Conservation (phyloP, 2,329 filamentous ascomycete species). For the Arthrinium phaeospermum region DNA sequence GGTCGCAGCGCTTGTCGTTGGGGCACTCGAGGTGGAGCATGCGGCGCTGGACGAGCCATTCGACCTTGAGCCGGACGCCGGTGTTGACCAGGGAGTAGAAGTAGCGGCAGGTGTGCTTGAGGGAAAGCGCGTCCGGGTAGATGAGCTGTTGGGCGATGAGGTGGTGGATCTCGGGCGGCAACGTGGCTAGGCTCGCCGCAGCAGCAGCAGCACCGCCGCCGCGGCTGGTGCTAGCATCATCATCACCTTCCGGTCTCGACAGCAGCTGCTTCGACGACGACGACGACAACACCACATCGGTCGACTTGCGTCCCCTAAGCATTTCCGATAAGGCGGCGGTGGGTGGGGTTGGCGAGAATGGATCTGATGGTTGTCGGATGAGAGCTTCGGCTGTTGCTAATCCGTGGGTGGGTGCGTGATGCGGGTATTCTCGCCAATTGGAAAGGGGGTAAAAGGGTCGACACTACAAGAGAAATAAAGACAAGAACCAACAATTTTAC, state of each 20-base stretch:
- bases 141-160: constrained; percentile 64
- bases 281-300: neutral
- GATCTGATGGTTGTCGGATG: neutral
- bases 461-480: neutral
- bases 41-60: constrained; percentile 71
- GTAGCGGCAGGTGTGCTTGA: constrained; percentile 70
- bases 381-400: neutral
- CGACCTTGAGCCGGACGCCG: constrained; percentile 68
- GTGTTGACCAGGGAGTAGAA: constrained; percentile 71
- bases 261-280: neutral
- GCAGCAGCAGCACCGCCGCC: too few species aligned
- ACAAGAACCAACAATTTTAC: neutral
- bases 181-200: neutral
- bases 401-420: neutral
- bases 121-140: constrained; percentile 73
- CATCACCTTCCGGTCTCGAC: neutral
- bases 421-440: neutral
- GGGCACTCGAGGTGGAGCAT: constrained; percentile 70
- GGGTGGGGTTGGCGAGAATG: neutral
- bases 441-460: neutral
- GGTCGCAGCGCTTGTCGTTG: constrained; percentile 60
- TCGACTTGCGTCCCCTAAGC: neutral
- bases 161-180: constrained; percentile 72
- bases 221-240: neutral
- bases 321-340: neutral